A percentile compares a stretch with the other conserved stretches of the same genome.
phyloP scores from a whole-genome alignment of 2,329 filamentous ascomycete genomes.

The Paraphoma sp. region DNA sequence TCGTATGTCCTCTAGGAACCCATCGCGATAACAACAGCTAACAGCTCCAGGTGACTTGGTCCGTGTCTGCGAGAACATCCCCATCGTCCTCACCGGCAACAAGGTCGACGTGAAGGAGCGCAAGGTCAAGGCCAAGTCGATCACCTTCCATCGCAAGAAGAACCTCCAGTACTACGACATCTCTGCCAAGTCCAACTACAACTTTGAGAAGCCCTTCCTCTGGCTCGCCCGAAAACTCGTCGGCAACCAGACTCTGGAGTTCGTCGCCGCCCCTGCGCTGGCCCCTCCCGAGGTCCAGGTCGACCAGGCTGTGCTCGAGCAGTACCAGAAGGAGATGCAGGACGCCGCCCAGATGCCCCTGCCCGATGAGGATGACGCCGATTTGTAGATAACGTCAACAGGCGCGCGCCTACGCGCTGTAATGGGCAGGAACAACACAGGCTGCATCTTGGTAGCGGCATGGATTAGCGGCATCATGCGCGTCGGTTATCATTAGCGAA shows the following conservation, averaged over 20 bases:
- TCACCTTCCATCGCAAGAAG: conserved; percentile 99
- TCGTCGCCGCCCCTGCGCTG: conserved; percentile 92
- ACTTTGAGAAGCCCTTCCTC: conserved; percentile 99
- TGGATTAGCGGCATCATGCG: conserved; percentile 25
- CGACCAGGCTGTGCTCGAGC: conserved; percentile 78
- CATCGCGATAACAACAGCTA: conserved; percentile 15
- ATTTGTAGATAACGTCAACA: conserved; percentile 55
- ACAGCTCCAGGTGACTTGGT: conserved; percentile 81
- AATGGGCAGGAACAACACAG: conserved; percentile 38
- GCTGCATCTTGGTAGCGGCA: conserved; percentile 31
- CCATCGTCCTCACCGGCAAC: conserved; percentile 97
- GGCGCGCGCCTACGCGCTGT: conserved; percentile 26
- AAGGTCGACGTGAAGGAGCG: conserved; percentile 99
- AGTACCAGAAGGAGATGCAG: conserved; percentile 90
- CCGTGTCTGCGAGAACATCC: conserved; percentile 99
- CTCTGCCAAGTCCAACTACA: conserved; percentile 99
- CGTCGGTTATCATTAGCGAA: conserved; percentile 37
- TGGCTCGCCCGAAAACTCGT: conserved; percentile 99
- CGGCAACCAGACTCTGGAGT: conserved; percentile 89
- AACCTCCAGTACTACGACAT: conserved; percentile 99
- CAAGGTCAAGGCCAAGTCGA: conserved; percentile 99
- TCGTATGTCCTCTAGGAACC: conserved; percentile 68
- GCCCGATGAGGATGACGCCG: conserved; percentile 89
- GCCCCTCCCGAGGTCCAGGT: conserved; percentile 92
- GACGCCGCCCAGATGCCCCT: conserved; percentile 82